These are phyloP conservation scores for Truncatella angustata DNA, from an alignment of 2,329 filamentous ascomycete species.

Conservation along the genomic window DNA sequence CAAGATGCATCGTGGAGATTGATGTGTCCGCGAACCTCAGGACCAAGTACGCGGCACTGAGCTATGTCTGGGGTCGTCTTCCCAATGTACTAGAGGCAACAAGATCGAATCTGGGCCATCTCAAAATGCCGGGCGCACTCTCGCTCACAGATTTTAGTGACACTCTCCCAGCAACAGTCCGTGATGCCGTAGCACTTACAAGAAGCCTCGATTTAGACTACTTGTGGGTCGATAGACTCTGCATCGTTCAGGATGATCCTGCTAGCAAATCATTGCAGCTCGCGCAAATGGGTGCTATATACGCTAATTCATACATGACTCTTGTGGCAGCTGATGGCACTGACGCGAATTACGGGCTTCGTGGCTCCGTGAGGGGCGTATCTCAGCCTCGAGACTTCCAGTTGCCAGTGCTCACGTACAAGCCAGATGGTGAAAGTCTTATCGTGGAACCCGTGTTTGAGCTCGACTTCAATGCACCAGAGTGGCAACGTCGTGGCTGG, in stretches of 20 bases:
- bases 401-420: background rate
- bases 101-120: background rate
- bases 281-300: background rate
- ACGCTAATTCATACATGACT: background rate
- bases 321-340: background rate
- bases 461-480: background rate
- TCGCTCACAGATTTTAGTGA: background rate
- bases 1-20: background rate
- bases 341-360: background rate
- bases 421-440: background rate
- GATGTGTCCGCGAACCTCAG: background rate
- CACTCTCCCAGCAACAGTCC: background rate
- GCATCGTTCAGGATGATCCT: conserved; percentile 3
- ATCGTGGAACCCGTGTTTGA: background rate
- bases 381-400: background rate
- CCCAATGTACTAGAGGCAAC: background rate
- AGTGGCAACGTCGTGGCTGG: background rate
- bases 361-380: background rate
- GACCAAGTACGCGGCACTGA: background rate
- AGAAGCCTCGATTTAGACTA: background rate
- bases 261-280: background rate
- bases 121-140: background rate
- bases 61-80: background rate
- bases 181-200: background rate
- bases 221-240: conserved; percentile 4